Conservation (phyloP, 78 protist genomes). For the Bigelowiella natans region DNA sequence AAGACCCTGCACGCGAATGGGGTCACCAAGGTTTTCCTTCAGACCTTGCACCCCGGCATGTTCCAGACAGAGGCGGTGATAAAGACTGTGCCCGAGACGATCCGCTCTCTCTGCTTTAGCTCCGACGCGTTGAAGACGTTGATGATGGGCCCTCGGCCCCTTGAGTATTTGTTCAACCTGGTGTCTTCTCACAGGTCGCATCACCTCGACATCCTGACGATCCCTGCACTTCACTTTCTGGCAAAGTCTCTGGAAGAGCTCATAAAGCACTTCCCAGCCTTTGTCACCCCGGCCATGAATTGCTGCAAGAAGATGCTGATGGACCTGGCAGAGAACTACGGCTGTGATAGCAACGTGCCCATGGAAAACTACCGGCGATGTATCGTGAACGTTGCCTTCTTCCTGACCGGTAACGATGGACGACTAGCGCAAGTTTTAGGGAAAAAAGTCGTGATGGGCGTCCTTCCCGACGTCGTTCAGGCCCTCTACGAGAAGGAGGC, state of each 20-base stretch:
- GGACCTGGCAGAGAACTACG: neutral
- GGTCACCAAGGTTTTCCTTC: neutral
- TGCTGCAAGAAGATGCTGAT: neutral
- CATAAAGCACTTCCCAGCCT: neutral
- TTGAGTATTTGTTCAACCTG: neutral
- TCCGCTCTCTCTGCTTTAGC: neutral
- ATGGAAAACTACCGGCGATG: neutral
- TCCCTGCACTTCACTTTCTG: neutral
- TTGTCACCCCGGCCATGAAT: neutral
- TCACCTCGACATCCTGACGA: neutral
- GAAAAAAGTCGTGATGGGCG: neutral
- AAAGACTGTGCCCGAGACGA: neutral
- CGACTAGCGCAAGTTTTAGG: neutral
- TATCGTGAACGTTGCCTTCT: neutral
- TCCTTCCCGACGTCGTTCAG: neutral
- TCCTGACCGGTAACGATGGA: neutral
- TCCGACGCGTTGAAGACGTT: neutral
- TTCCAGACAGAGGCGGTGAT: neutral
- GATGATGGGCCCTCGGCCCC: neutral
- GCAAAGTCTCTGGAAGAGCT: neutral
- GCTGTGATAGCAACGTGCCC: too few species aligned
- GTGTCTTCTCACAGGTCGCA: neutral
- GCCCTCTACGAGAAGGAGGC: neutral
- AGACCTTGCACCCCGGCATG: neutral
- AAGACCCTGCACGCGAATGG: neutral